A percentile compares a stretch with the other conserved stretches of the same genome.
These are phyloP conservation scores for Eucalyptus sp. DNA, from an alignment of 345 rosid genomes.

Conservation along the genomic window DNA sequence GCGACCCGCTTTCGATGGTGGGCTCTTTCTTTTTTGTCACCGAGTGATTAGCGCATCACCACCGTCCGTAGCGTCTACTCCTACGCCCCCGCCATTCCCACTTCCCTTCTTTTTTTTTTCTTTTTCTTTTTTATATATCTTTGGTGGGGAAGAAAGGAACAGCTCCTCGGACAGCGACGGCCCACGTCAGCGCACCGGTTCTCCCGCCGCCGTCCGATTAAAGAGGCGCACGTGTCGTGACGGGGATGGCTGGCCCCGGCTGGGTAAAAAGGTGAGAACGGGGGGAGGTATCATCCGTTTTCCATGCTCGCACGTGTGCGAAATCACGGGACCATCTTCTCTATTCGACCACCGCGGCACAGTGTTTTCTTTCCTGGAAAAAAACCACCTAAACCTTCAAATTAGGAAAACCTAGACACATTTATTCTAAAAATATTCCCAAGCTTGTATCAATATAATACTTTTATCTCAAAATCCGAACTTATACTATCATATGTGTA, in stretches of 20 bases:
- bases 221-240: background rate
- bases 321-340: background rate
- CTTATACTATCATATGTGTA: rapidly evolving
- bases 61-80: background rate
- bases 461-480: no score
- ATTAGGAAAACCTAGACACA: background rate
- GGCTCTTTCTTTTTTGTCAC: background rate
- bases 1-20: constrained; percentile 18
- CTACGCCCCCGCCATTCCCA: background rate
- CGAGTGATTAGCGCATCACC: constrained; percentile 13
- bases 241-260: background rate
- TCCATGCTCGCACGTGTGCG: background rate
- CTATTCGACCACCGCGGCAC: background rate
- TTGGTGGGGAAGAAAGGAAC: background rate
- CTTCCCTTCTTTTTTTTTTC: background rate
- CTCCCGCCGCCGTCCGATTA: background rate
- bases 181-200: constrained; percentile 28
- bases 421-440: no score
- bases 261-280: background rate
- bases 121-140: no score
- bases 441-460: no score
- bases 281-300: background rate
- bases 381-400: no score
- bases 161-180: constrained; percentile 5
- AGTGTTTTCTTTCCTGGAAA: background rate